phyloP scores from a whole-genome alignment of 805 yeast genomes.

The Komagataella pseudopastoris region DNA sequence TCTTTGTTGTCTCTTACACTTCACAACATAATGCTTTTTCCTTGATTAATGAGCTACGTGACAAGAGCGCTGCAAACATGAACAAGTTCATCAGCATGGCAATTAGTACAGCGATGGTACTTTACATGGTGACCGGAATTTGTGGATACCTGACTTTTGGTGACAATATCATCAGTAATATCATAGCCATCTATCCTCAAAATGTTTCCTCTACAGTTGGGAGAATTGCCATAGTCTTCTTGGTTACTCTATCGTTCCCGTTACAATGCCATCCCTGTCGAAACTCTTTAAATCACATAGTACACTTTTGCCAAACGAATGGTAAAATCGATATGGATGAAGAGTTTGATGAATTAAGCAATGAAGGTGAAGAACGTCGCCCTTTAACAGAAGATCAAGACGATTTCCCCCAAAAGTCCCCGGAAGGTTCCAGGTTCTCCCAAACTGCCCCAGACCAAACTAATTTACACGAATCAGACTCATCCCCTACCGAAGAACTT shows the following conservation, averaged over 20 bases:
- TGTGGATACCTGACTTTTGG: conserved; percentile 86
- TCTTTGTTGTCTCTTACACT: conserved; percentile 86
- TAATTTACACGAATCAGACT: neutral
- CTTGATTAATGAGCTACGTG: conserved; percentile 65
- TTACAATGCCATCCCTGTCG: conserved; percentile 86
- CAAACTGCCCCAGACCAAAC: neutral
- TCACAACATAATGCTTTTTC: conserved; percentile 95
- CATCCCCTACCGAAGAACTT: conserved; percentile 2
- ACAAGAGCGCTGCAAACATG: conserved; percentile 33
- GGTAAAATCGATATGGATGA: neutral
- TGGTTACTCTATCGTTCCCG: conserved; percentile 80
- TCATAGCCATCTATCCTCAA: conserved; percentile 64
- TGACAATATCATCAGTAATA: conserved; percentile 61
- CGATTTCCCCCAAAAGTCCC: conserved; percentile 7
- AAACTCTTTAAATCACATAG: conserved; percentile 53
- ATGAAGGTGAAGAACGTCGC: conserved; percentile 7
- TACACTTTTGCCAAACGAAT: neutral
- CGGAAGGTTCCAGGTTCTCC: neutral
- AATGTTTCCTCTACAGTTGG: conserved; percentile 63
- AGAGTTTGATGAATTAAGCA: conserved; percentile 3
- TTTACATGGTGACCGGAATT: conserved; percentile 65
- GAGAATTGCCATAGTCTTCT: conserved; percentile 61
- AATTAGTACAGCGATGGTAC: conserved; percentile 40
- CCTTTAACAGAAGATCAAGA: neutral
- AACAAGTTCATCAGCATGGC: conserved; percentile 35